A percentile compares a stretch with the other conserved stretches of the same genome.
Evolutionary conservation across 257 asterid species (phyloP).

Genomic region (Asclepias syriaca): DNA sequence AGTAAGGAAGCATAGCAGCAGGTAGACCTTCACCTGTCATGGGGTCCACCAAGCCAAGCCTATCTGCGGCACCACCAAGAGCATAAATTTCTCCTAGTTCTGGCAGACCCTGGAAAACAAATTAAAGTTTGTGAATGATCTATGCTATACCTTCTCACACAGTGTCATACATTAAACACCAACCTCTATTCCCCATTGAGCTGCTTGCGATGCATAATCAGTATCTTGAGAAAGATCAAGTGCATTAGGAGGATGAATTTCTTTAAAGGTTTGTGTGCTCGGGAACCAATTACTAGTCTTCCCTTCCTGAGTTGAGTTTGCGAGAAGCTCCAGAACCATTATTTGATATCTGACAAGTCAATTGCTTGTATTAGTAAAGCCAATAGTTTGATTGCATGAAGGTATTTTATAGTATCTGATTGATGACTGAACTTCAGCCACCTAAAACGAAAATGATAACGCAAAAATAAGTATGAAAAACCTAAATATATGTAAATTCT

Average conservation of each 20-base stretch:
- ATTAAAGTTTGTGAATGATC: conserved; percentile 30
- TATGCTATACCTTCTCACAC: conserved; percentile 5
- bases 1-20: conserved; percentile 98
- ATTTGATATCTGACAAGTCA: conserved; percentile 64
- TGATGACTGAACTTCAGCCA: neutral
- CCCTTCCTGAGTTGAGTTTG: conserved; percentile 50
- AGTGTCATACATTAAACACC: conserved; percentile 30
- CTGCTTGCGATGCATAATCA: conserved; percentile 87
- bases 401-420: neutral
- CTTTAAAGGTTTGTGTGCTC: conserved; percentile 44
- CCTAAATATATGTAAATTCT: neutral
- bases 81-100: conserved; percentile 98
- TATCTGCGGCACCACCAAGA: conserved; percentile 95
- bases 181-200: conserved; percentile 95
- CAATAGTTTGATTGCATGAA: neutral
- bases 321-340: conserved; percentile 73
- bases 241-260: conserved; percentile 80
- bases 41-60: conserved; percentile 92
- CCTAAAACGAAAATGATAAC: neutral
- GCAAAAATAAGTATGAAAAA: neutral
- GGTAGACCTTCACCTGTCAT: conserved; percentile 93
- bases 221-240: conserved; percentile 78
- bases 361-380: neutral
- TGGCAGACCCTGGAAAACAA: conserved; percentile 88
- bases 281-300: conserved; percentile 38